Evolutionary conservation across 2,329 filamentous ascomycete species (phyloP).

Genomic region (Alternaria sp.): DNA sequence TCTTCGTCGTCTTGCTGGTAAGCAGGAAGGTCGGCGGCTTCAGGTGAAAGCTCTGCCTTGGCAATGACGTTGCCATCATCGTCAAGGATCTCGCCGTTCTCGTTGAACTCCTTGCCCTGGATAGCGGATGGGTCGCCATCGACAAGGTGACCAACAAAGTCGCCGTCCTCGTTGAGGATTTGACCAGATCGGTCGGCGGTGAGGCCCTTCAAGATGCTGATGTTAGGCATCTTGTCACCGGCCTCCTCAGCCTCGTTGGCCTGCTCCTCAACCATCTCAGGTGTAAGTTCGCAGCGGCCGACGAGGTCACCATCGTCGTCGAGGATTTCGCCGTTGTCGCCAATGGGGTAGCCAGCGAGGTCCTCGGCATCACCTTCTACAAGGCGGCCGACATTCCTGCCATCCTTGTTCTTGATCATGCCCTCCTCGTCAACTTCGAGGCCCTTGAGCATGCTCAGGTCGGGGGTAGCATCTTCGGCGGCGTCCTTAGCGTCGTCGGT

Average conservation of each 20-base stretch:
- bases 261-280: conserved; percentile 53
- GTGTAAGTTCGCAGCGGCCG: conserved; percentile 59
- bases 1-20: conserved; percentile 33
- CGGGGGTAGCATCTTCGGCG: conserved; percentile 48
- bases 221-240: conserved; percentile 50
- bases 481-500: conserved; percentile 34
- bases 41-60: conserved; percentile 57
- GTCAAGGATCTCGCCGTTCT: conserved; percentile 62
- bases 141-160: conserved; percentile 56
- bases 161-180: conserved; percentile 59
- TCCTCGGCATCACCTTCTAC: conserved; percentile 61
- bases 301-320: conserved; percentile 62
- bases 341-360: conserved; percentile 59
- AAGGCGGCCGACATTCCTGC: conserved; percentile 57
- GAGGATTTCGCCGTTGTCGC: conserved; percentile 62
- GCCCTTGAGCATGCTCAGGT: conserved; percentile 57
- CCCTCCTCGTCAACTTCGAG: conserved; percentile 62
- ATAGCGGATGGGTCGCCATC: conserved; percentile 58
- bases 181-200: conserved; percentile 55
- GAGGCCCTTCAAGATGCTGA: conserved; percentile 56
- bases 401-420: conserved; percentile 58
- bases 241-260: conserved; percentile 47
- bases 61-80: conserved; percentile 61
- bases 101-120: conserved; percentile 57
- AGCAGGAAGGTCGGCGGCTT: conserved; percentile 49